A percentile compares a stretch with the other conserved stretches of the same genome.
These are phyloP conservation scores for Aspergillus hancockii DNA, from an alignment of 495 filamentous ascomycete genomes.

Conservation along the genomic window DNA sequence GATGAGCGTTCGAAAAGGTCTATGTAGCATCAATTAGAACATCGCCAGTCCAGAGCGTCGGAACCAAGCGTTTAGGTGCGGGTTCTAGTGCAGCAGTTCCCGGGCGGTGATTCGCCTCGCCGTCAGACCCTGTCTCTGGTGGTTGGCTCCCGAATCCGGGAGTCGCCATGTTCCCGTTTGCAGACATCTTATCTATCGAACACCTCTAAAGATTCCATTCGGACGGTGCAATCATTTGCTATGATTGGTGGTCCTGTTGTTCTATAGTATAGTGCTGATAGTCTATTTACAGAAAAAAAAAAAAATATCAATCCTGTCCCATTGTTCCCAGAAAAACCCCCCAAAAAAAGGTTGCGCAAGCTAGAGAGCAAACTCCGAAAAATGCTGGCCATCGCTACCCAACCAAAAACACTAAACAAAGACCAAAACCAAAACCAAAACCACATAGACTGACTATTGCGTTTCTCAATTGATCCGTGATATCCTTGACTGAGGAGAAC, in stretches of 20 bases:
- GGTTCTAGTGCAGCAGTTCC: neutral
- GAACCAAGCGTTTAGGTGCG: constrained; percentile 3
- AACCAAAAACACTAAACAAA: neutral
- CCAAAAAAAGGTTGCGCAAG: neutral
- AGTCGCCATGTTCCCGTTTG: constrained; percentile 18
- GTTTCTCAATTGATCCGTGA: constrained; percentile 20
- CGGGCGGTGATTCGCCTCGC: constrained; percentile 1
- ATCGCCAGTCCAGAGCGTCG: neutral
- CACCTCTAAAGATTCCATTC: neutral
- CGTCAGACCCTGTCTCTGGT: neutral
- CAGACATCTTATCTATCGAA: constrained; percentile 14
- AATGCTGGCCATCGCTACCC: constrained; percentile 2
- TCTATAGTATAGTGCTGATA: constrained; percentile 1
- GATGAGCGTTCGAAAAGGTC: neutral
- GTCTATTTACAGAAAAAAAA: constrained; percentile 18
- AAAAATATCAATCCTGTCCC: constrained; percentile 1
- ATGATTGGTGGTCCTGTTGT: constrained; percentile 1
- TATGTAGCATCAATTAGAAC: neutral
- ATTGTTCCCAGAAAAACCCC: constrained; percentile 1
- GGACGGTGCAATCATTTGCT: neutral
- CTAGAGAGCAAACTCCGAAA: constrained; percentile 2
- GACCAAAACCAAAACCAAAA: neutral
- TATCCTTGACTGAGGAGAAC: constrained; percentile 31
- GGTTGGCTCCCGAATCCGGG: constrained; percentile 13
- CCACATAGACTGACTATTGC: neutral